These are phyloP conservation scores for Raphanus hybrid DNA, from an alignment of 441 rosid species.

Conservation along the genomic window DNA sequence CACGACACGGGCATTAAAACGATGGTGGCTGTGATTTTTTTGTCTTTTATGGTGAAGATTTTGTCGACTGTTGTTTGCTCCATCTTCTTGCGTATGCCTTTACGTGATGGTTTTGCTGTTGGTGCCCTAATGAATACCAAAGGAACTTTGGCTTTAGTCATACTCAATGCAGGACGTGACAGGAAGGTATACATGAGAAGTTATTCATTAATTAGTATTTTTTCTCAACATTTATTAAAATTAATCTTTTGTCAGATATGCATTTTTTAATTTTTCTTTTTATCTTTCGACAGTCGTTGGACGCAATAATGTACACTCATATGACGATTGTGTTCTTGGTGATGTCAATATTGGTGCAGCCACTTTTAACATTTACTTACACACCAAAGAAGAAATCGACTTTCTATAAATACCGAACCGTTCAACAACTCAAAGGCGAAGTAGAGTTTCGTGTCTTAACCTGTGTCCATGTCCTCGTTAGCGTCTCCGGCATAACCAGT, in stretches of 20 bases:
- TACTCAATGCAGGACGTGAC: conserved; percentile 58
- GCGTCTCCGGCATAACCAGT: conserved; percentile 52
- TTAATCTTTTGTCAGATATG: no score
- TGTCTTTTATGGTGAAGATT: conserved; percentile 45
- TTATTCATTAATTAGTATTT: no score
- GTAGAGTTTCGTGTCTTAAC: conserved; percentile 47
- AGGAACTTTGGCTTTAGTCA: conserved; percentile 57
- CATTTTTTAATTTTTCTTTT: no score
- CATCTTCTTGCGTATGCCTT: conserved; percentile 41
- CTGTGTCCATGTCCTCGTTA: conserved; percentile 47
- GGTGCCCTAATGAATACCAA: conserved; percentile 71
- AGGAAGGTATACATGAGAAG: conserved; percentile 20
- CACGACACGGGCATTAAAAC: not conserved
- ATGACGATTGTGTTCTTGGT: conserved; percentile 35
- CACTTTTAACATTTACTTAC: conserved; percentile 28
- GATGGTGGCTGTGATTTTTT: conserved; percentile 28
- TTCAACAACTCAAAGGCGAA: conserved; percentile 43
- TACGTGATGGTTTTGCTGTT: conserved; percentile 53
- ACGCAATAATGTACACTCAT: conserved; percentile 39
- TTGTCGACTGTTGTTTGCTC: conserved; percentile 44
- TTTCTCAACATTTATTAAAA: no score
- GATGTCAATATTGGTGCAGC: conserved; percentile 42
- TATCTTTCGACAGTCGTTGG: conserved; percentile 20
- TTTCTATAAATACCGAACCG: conserved; percentile 46
- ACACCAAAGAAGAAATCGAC: conserved; percentile 18